Conservation (phyloP, 163 green algal genomes). For the Trebouxiophyceae sp. region DNA sequence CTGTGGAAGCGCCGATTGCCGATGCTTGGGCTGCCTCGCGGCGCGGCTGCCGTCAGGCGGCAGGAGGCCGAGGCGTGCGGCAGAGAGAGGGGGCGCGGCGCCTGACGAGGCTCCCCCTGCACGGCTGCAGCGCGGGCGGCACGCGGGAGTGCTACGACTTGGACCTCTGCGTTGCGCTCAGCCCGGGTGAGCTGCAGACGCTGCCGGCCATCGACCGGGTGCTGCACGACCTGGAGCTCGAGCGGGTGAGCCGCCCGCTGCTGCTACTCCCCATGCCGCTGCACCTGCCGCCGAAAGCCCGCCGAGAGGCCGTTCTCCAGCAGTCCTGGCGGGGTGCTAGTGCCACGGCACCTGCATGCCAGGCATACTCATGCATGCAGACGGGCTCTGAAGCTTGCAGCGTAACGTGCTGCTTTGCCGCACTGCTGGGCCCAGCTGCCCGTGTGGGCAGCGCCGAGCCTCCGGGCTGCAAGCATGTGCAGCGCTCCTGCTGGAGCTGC, state of each 20-base stretch:
- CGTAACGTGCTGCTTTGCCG: neutral
- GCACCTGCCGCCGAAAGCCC: too few relatives aligned
- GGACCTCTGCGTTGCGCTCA: constrained; percentile 14
- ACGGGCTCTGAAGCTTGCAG: neutral
- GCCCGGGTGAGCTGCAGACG: neutral
- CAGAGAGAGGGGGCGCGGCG: neutral
- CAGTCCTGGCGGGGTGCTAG: neutral
- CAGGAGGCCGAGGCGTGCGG: neutral
- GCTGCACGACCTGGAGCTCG: constrained; percentile 2
- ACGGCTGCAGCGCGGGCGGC: constrained; percentile 3
- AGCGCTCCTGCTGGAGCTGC: neutral
- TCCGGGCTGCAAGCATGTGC: too few relatives aligned
- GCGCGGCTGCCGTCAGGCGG: neutral
- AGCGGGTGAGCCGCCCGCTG: neutral
- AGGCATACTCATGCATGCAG: neutral
- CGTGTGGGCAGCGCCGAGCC: too few relatives aligned
- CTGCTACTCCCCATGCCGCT: too few relatives aligned
- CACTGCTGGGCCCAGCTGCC: too few relatives aligned
- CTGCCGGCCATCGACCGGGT: constrained; percentile 2
- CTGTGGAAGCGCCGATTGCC: too few relatives aligned
- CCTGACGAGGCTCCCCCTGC: neutral
- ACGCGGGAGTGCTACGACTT: constrained; percentile 18
- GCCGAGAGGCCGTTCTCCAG: neutral
- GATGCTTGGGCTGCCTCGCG: too few relatives aligned
- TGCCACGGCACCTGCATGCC: constrained; percentile 14